phyloP scores from a whole-genome alignment of 2,329 filamentous ascomycete species.

The Aspergillus caelatus region DNA sequence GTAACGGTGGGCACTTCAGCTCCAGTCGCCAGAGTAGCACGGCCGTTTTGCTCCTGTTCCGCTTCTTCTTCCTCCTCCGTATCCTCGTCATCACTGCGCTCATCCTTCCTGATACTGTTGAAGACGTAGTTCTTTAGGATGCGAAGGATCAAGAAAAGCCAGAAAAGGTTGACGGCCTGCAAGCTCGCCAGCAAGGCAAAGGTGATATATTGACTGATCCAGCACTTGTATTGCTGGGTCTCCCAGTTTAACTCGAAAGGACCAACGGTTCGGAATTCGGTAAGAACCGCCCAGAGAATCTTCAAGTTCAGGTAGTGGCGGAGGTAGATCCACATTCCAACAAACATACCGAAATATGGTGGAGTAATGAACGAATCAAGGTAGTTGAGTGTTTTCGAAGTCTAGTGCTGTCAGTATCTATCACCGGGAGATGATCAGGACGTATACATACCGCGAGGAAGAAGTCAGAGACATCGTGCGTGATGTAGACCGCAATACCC shows the following conservation, averaged over 20 bases:
- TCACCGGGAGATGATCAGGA: background rate
- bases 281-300: conserved; percentile 50
- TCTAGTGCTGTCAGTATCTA: conserved; percentile 52
- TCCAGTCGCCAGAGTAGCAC: conserved; percentile 32
- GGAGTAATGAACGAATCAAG: conserved; percentile 76
- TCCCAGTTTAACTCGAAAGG: conserved; percentile 54
- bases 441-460: conserved; percentile 73
- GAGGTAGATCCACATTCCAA: conserved; percentile 83
- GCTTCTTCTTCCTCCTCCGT: conserved; percentile 39
- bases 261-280: conserved; percentile 51
- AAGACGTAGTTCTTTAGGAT: conserved; percentile 48
- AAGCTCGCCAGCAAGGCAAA: conserved; percentile 48
- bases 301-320: conserved; percentile 69
- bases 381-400: conserved; percentile 91
- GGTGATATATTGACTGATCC: conserved; percentile 51
- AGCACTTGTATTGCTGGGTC: conserved; percentile 53
- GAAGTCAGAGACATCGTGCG: conserved; percentile 92
- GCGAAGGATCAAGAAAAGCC: conserved; percentile 50
- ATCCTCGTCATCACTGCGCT: conserved; percentile 50
- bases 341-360: conserved; percentile 83
- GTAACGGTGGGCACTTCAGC: conserved; percentile 24
- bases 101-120: conserved; percentile 42
- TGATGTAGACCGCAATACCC: conserved; percentile 89
- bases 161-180: conserved; percentile 51
- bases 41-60: conserved; percentile 22